Percentiles rank a stretch among this genome's conserved stretches.
Evolutionary conservation across 345 rosid species (phyloP).

Genomic region (Xanthoceras sorbifolium): DNA sequence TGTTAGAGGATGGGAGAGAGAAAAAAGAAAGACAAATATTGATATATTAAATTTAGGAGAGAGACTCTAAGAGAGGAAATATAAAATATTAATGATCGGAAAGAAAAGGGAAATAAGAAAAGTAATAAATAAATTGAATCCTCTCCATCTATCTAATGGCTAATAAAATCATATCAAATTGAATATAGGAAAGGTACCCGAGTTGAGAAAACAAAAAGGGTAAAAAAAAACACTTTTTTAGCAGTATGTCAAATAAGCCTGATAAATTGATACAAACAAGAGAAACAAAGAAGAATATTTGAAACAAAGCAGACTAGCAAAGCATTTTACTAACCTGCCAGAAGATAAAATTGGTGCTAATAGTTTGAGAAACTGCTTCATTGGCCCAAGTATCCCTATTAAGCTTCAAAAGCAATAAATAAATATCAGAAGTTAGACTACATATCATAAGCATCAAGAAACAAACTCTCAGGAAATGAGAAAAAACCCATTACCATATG

Average conservation of each 20-base stretch:
- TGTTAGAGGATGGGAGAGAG: not conserved
- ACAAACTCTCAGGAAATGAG: conserved; percentile 7
- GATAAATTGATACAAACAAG: not conserved
- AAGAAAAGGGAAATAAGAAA: not conserved
- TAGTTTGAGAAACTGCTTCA: conserved; percentile 89
- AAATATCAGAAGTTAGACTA: conserved; percentile 11
- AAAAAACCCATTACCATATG: conserved; percentile 62
- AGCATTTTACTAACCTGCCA: conserved; percentile 74
- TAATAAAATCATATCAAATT: too few relatives aligned
- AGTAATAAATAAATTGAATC: too few relatives aligned
- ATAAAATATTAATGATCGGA: not conserved
- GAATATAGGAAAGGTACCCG: not conserved
- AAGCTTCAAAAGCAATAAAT: conserved; percentile 58
- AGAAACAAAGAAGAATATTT: not conserved
- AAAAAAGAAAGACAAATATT: not conserved
- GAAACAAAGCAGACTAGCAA: not conserved
- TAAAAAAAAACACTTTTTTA: too few relatives aligned
- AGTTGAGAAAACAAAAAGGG: not conserved
- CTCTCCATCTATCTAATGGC: not conserved
- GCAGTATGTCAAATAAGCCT: not conserved
- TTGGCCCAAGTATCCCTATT: conserved; percentile 99
- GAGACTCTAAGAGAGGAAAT: not conserved
- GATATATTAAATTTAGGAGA: not conserved
- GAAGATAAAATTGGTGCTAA: conserved; percentile 85
- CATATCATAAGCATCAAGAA: not conserved